Evolutionary conservation across 177 flowering plant genomes (phyloP).

Genomic region (Vitis hybrid): DNA sequence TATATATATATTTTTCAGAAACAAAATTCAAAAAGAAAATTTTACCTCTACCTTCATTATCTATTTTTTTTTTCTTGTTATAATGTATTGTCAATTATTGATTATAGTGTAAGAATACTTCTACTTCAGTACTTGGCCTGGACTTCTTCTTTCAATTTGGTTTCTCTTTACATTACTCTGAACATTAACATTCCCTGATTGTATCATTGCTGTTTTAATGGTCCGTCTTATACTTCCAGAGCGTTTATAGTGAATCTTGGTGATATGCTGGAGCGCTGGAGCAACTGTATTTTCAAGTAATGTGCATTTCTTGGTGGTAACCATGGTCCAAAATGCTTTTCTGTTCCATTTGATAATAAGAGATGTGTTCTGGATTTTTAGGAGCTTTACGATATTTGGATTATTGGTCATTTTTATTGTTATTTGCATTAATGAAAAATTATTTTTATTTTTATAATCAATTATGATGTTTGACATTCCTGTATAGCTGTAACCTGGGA

Average conservation of each 20-base stretch:
- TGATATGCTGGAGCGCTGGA: slow-evolving; percentile 99
- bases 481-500: no score
- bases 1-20: no score
- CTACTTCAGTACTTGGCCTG: no score
- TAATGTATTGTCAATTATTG: no score
- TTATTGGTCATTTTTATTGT: not conserved
- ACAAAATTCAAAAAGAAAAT: no score
- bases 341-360: not conserved
- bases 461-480: no score
- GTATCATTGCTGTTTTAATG: not conserved
- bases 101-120: no score
- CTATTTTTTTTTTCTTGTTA: no score
- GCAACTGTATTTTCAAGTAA: slow-evolving; percentile 91
- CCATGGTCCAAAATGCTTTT: slow-evolving; percentile 5
- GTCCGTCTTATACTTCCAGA: slow-evolving; percentile 38
- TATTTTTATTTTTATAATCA: not conserved
- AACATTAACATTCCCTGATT: not conserved
- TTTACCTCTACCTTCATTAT: no score
- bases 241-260: slow-evolving; percentile 96
- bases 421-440: not conserved
- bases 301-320: slow-evolving; percentile 1
- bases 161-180: not conserved
- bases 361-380: not conserved
- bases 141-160: not conserved
- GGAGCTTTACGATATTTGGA: not conserved